Evolutionary conservation across 352 stramenopile species (phyloP), one percentile per base, ranked within the genome.

Genomic region (Phytopythium oedochilum): DNA sequence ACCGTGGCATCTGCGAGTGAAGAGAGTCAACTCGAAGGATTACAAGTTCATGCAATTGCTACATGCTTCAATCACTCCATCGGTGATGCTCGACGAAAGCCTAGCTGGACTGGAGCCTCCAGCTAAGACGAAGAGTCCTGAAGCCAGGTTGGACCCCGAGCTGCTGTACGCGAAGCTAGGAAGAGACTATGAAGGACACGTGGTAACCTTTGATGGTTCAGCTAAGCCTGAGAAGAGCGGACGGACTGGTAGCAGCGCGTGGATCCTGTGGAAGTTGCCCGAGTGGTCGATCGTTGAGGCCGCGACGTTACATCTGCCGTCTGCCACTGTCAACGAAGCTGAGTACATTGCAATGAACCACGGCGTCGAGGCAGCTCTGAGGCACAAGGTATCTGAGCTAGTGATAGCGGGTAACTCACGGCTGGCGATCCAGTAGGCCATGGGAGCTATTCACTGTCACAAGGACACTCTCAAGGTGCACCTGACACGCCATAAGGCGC

Each of bases 161-260:
- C 39, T 32, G 0, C 22, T 58, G 5, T 59, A 63, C 20, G 56
- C 52, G 9, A 42, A 32, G 10, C n/a, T 28, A 10, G 29, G 5
- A 5, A 34, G 10, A 10, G 29, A 10, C 29, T 34, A 34, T 34
- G 29, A 34, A 5, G 39, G 51, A 1, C 52, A 55, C 42, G 34
- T 65, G 2, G 2, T 72, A 1, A 63, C 51, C 1, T 72, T 69
- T 17, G 57, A 72, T 46, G 64, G 57, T 0, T 59, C 60, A 4
- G 57, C 56, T 0, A 62, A 68, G 14, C 50, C 55, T 1, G 40
- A 55, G 22, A 65, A 61, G 18, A 45, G 55, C 14, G 31, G 51
- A 0, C 39, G 48, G 0, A 46, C 55, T 12, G 60, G 56, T 0
- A 68, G 60, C 25, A 59, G 52, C 31, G 52, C 55, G 0, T 66